These are phyloP conservation scores for Kwoniella mangroviensis DNA, from an alignment of 768 basidiomycete species.

Conservation along the genomic window DNA sequence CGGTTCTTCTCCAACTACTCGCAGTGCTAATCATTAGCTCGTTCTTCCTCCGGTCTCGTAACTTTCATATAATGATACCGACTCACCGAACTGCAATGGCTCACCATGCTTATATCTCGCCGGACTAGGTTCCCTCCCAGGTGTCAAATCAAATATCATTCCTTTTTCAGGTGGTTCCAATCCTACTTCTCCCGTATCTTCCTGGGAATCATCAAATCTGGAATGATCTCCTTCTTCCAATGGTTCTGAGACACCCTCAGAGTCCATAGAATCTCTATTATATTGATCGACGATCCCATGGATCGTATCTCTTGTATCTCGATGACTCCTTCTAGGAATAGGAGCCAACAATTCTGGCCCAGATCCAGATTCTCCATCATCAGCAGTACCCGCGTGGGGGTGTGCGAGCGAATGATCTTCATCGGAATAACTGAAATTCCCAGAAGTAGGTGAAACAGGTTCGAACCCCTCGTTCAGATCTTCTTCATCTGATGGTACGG, in stretches of 20 bases:
- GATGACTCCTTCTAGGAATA: constrained; percentile 1
- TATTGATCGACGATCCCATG: constrained; percentile 26
- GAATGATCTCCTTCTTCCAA: neutral
- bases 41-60: neutral
- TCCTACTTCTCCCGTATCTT: neutral
- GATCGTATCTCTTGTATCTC: constrained; percentile 27
- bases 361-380: neutral
- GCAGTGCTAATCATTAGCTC: too few relatives aligned
- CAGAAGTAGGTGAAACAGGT: constrained; percentile 12
- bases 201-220: constrained; percentile 4
- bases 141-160: constrained; percentile 48
- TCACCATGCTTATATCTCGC: constrained; percentile 55
- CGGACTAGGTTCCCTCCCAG: constrained; percentile 54
- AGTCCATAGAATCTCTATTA: constrained; percentile 15
- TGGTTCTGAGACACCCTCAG: neutral
- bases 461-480: neutral
- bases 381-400: neutral
- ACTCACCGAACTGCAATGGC: constrained; percentile 54
- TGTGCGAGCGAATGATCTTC: neutral
- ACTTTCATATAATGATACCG: neutral
- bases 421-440: neutral
- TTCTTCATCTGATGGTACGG: constrained; percentile 7
- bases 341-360: constrained; percentile 16
- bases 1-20: constrained; percentile 47
- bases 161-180: constrained; percentile 42